phyloP scores from a whole-genome alignment of 2,329 filamentous ascomycete genomes.

The Alternaria burnsii region DNA sequence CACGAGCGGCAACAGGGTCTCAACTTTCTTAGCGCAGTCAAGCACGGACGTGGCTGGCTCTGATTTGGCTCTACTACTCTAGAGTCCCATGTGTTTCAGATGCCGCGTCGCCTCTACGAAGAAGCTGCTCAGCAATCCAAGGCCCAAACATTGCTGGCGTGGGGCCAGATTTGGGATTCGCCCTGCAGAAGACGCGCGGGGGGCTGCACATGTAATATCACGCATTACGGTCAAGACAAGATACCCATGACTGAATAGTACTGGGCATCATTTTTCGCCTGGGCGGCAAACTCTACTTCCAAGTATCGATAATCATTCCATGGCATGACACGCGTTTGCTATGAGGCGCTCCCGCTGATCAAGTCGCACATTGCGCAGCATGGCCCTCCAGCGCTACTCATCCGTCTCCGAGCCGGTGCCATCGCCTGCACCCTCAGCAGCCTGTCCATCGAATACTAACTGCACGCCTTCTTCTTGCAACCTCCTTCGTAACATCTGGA shows the following conservation, averaged over 20 bases:
- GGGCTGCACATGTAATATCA: slow-evolving; percentile 10
- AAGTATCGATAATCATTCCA: neutral
- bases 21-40: slow-evolving; percentile 4
- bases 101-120: slow-evolving; percentile 2
- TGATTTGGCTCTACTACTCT: slow-evolving; percentile 19
- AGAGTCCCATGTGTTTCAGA: slow-evolving; percentile 8
- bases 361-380: slow-evolving; percentile 1
- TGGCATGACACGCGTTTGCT: slow-evolving; percentile 1
- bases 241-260: neutral
- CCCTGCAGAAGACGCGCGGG: slow-evolving; percentile 11
- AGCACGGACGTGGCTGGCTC: slow-evolving; percentile 23
- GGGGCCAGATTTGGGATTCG: slow-evolving; percentile 1
- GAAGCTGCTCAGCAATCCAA: neutral
- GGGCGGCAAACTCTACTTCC: slow-evolving; percentile 5
- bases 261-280: slow-evolving; percentile 8
- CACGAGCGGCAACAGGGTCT: slow-evolving; percentile 16
- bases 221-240: slow-evolving; percentile 10
- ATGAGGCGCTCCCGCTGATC: neutral
- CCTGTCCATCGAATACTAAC: slow-evolving; percentile 35
- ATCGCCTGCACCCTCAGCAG: slow-evolving; percentile 1
- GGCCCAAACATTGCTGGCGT: neutral
- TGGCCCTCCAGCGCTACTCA: slow-evolving; percentile 9
- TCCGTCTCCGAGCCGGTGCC: slow-evolving; percentile 23
- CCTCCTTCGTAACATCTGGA: slow-evolving; percentile 27
- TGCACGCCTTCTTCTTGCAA: slow-evolving; percentile 39